Evolutionary conservation across 495 filamentous ascomycete genomes (phyloP).

Genomic region (Talaromyces wortmannii): DNA sequence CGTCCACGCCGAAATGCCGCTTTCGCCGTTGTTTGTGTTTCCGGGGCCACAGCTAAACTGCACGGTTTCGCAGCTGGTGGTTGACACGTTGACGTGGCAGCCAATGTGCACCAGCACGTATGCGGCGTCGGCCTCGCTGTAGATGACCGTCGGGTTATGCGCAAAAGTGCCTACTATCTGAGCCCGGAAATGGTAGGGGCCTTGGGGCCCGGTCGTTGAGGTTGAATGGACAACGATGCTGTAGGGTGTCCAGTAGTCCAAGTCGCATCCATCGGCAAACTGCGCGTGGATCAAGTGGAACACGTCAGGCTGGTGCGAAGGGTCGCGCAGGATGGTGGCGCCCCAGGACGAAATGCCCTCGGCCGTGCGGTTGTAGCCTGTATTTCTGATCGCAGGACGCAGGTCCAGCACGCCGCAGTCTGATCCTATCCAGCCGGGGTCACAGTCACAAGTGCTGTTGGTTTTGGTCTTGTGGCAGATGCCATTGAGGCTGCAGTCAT

Average conservation of each 20-base stretch:
- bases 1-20: conserved; percentile 11
- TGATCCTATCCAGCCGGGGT: conserved; percentile 27
- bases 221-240: conserved; percentile 28
- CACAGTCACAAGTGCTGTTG: conserved; percentile 18
- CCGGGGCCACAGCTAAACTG: conserved; percentile 14
- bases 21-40: conserved; percentile 11
- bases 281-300: conserved; percentile 28
- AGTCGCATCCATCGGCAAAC: conserved; percentile 26
- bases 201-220: conserved; percentile 21
- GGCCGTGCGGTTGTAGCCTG: conserved; percentile 26
- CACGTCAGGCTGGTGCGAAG: conserved; percentile 9
- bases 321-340: conserved; percentile 27
- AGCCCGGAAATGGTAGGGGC: conserved; percentile 25
- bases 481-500: conserved; percentile 36
- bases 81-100: conserved; percentile 5
- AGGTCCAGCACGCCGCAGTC: conserved; percentile 32
- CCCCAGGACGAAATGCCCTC: conserved; percentile 32
- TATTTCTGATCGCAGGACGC: conserved; percentile 15
- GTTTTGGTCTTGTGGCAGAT: conserved; percentile 11
- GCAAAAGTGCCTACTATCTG: conserved; percentile 23
- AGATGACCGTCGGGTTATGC: conserved; percentile 31
- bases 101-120: conserved; percentile 33
- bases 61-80: background rate
- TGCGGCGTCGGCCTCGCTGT: conserved; percentile 19
- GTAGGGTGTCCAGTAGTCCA: conserved; percentile 28